Conservation (phyloP, 148 eudicot species). For the Spergularia bocconei region DNA sequence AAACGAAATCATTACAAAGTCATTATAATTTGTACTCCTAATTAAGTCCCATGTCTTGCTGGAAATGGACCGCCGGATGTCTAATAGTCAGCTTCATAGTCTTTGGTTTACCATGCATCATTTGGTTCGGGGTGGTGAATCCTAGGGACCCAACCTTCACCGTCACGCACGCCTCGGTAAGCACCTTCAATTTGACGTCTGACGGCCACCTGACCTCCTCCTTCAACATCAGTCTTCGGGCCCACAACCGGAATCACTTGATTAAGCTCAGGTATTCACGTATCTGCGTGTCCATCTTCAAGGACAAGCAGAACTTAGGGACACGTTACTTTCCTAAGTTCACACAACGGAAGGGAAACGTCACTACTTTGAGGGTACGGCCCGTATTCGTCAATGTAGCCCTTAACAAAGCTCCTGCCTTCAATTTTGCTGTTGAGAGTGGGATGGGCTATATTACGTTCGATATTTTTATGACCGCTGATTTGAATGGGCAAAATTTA, state of each 20-base stretch:
- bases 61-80: too few species aligned
- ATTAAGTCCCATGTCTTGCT: too few species aligned
- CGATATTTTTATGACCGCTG: background rate
- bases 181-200: slow-evolving; percentile 25
- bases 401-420: background rate
- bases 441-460: slow-evolving; percentile 1
- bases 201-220: slow-evolving; percentile 20
- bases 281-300: background rate
- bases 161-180: slow-evolving; percentile 10
- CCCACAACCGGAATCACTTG: slow-evolving; percentile 13
- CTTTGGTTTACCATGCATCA: background rate
- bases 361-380: background rate
- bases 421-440: slow-evolving; percentile 10
- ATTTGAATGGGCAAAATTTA: background rate
- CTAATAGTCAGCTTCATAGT: background rate
- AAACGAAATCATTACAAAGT: too few species aligned
- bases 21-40: too few species aligned
- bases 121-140: background rate
- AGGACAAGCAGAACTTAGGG: slow-evolving; percentile 1
- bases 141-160: slow-evolving; percentile 21
- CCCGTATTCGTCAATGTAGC: background rate
- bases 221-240: slow-evolving; percentile 11
- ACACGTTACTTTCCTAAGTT: background rate
- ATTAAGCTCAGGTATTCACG: background rate
- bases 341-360: background rate